phyloP scores from a whole-genome alignment of 1,139 yeast genomes.

The Pichia sp. region DNA sequence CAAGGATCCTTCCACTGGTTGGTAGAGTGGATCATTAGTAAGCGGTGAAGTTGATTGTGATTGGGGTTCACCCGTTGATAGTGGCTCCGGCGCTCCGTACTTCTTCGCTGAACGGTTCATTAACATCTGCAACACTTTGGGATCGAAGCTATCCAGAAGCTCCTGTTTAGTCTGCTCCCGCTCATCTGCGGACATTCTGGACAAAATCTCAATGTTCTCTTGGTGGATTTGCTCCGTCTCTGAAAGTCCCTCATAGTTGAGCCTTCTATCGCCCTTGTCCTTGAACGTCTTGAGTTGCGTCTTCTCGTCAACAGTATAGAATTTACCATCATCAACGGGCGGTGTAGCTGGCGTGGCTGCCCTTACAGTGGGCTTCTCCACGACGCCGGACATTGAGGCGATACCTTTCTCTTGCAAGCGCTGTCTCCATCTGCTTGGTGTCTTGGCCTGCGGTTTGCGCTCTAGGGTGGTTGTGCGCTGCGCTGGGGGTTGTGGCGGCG shows the following conservation, averaged over 20 bases:
- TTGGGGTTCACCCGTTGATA: background rate
- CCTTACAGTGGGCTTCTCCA: slow-evolving; percentile 3
- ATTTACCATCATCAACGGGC: slow-evolving; percentile 26
- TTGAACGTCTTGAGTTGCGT: slow-evolving; percentile 17
- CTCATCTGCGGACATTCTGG: slow-evolving; percentile 61
- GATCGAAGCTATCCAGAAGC: slow-evolving; percentile 58
- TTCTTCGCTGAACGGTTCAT: slow-evolving; percentile 35
- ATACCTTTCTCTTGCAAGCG: slow-evolving; percentile 27
- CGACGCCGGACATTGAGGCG: slow-evolving; percentile 22
- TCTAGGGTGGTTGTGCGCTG: slow-evolving; percentile 12
- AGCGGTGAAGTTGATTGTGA: too few relatives aligned
- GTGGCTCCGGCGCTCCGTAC: slow-evolving; percentile 26
- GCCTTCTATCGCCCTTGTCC: slow-evolving; percentile 10
- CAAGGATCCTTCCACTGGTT: slow-evolving; percentile 54
- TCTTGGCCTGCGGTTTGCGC: slow-evolving; percentile 26
- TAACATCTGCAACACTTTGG: slow-evolving; percentile 47
- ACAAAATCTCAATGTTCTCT: slow-evolving; percentile 62
- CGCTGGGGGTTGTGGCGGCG: background rate
- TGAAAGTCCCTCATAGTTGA: slow-evolving; percentile 24
- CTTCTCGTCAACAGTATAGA: slow-evolving; percentile 11
- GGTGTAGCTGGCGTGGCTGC: slow-evolving; percentile 1
- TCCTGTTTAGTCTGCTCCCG: slow-evolving; percentile 61
- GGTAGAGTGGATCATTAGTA: slow-evolving; percentile 22
- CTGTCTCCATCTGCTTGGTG: slow-evolving; percentile 17
- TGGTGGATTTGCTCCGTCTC: slow-evolving; percentile 71